Percentiles rank a stretch among this genome's conserved stretches.
phyloP scores from a whole-genome alignment of 345 rosid genomes.

The Melaleuca alternifolia region DNA sequence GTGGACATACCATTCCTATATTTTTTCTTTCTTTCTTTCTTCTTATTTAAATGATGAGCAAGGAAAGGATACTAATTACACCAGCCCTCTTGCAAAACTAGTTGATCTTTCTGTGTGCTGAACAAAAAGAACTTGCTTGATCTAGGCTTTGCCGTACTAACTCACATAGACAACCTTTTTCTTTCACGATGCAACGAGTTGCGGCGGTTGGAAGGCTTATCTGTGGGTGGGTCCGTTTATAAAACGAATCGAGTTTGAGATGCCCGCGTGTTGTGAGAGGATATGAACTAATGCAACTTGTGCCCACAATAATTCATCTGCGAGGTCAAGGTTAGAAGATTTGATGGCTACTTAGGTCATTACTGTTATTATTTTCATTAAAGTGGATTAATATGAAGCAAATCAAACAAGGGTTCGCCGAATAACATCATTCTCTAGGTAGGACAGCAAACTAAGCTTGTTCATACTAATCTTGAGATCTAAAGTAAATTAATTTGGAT shows the following conservation, averaged over 20 bases:
- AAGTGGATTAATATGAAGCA: not conserved
- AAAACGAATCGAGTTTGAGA: not conserved
- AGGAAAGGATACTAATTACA: not conserved
- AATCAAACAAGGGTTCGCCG: not conserved
- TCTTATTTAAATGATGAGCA: not conserved
- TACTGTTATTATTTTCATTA: not conserved
- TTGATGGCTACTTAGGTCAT: not conserved
- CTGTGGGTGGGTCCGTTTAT: not conserved
- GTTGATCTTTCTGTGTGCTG: not conserved
- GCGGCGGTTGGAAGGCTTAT: not conserved
- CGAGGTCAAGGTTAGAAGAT: not conserved
- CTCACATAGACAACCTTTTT: not conserved
- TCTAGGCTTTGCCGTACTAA: not conserved
- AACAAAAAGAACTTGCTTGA: not conserved
- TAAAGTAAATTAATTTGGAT: not conserved
- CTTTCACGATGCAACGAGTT: not conserved
- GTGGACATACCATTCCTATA: not conserved
- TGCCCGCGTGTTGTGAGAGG: not conserved
- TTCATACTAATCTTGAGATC: not conserved
- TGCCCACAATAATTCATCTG: not conserved
- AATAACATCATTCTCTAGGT: not conserved
- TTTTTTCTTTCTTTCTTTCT: too few species aligned
- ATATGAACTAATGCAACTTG: not conserved
- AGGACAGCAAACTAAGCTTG: not conserved
- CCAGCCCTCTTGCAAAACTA: not conserved